These are phyloP conservation scores for Trichosporon asahii DNA, from an alignment of 1,284 basidiomycete genomes.

Conservation along the genomic window DNA sequence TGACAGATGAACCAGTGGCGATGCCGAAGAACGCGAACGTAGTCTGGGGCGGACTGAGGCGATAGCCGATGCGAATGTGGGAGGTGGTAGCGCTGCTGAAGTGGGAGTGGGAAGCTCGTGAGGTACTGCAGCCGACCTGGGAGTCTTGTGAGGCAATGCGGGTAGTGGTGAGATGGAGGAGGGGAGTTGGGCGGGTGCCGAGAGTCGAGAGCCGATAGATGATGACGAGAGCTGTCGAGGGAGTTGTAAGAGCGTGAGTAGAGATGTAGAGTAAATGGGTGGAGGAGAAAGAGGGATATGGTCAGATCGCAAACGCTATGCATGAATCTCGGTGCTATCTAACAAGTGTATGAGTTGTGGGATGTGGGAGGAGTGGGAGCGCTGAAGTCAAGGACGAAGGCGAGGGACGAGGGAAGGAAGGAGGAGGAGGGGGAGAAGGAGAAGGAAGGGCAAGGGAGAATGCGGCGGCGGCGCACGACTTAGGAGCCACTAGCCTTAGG, in stretches of 20 bases:
- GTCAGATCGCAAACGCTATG: neutral
- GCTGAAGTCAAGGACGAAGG: neutral
- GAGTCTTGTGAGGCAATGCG: neutral
- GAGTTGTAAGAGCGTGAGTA: neutral
- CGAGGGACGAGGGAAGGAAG: neutral
- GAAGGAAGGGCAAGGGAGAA: neutral
- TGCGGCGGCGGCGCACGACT: conserved; percentile 7
- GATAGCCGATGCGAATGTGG: conserved; percentile 3
- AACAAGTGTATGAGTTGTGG: neutral
- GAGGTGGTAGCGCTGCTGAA: neutral
- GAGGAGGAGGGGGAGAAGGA: neutral
- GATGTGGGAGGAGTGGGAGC: conserved; percentile 10
- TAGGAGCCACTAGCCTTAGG: conserved; percentile 1
- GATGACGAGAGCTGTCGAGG: neutral
- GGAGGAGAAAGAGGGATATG: neutral
- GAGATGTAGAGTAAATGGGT: neutral
- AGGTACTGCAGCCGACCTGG: neutral
- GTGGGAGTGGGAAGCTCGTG: neutral
- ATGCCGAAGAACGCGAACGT: neutral
- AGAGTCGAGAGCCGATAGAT: neutral
- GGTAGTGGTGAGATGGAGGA: neutral
- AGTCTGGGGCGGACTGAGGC: neutral
- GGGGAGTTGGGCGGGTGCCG: neutral
- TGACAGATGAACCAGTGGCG: neutral
- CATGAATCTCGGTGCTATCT: conserved; percentile 4